phyloP scores from a whole-genome alignment of 371 early-diverging fungal genomes.

The Mucor plumbeus region DNA sequence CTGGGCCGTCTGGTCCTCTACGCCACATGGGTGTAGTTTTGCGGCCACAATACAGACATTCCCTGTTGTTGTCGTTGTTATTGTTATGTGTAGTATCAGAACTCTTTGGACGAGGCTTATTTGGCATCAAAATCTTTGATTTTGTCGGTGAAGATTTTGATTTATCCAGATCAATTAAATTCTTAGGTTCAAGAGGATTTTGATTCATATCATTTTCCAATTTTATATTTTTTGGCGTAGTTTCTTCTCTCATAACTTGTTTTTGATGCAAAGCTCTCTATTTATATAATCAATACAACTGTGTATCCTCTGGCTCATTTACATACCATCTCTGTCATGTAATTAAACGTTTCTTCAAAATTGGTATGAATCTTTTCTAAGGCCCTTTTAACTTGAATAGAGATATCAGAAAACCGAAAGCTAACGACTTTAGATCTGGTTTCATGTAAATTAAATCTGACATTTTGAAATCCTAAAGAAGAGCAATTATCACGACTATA shows the following conservation, averaged over 20 bases:
- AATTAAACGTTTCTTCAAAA: background rate
- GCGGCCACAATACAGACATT: slow-evolving; percentile 81
- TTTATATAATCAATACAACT: background rate
- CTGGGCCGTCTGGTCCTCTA: slow-evolving; percentile 80
- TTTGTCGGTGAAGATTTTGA: background rate
- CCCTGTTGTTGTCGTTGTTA: slow-evolving; percentile 40
- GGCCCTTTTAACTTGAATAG: background rate
- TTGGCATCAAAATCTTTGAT: background rate
- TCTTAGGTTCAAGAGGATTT: background rate
- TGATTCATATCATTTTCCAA: background rate
- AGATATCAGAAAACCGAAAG: background rate
- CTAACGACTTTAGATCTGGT: background rate
- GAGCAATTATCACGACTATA: no score
- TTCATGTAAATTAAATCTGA: background rate
- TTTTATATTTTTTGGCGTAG: background rate
- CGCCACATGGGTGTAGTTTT: slow-evolving; percentile 92
- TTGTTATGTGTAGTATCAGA: slow-evolving; percentile 1
- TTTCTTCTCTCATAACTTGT: background rate
- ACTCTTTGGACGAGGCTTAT: background rate
- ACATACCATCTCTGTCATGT: background rate
- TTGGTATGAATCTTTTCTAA: background rate
- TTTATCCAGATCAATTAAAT: background rate
- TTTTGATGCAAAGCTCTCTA: background rate
- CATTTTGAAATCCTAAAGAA: background rate
- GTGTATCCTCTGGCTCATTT: no score